Conservation (phyloP, 2,329 filamentous ascomycete species). For the Verticillium klebahnii region DNA sequence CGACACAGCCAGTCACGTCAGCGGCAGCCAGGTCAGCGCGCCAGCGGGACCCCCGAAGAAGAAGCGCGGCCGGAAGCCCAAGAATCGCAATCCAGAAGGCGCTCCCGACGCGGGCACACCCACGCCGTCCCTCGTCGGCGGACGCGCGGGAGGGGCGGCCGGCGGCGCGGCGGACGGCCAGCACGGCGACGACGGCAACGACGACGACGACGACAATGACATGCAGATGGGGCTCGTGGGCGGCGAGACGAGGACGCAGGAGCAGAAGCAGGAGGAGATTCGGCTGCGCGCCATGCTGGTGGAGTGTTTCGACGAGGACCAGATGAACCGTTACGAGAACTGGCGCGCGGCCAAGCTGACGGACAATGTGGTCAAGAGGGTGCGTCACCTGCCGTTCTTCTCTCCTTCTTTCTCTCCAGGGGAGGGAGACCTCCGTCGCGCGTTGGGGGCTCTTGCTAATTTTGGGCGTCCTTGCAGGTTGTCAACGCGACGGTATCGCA, state of each 20-base stretch:
- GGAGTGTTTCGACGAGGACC: constrained; percentile 59
- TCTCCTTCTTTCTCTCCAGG: not conserved
- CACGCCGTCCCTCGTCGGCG: constrained; percentile 35
- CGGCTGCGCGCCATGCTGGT: constrained; percentile 56
- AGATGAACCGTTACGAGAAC: constrained; percentile 65
- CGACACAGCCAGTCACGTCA: constrained; percentile 55
- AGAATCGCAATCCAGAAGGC: constrained; percentile 42
- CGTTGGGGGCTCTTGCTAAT: too few relatives aligned
- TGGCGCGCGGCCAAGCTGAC: constrained; percentile 67
- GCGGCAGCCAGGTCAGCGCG: constrained; percentile 54
- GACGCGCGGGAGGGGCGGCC: constrained; percentile 37
- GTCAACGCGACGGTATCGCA: constrained; percentile 79
- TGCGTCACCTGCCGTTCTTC: constrained; percentile 27
- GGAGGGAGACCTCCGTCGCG: too few relatives aligned
- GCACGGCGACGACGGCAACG: constrained; percentile 49
- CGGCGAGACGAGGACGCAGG: constrained; percentile 57
- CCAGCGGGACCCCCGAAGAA: constrained; percentile 42
- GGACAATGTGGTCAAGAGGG: constrained; percentile 64
- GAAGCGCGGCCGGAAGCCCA: constrained; percentile 59
- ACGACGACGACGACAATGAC: constrained; percentile 46
- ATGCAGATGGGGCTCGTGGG: constrained; percentile 51
- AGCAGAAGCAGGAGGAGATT: constrained; percentile 62
- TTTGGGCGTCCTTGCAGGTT: constrained; percentile 37
- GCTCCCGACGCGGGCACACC: constrained; percentile 35
- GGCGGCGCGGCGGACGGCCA: constrained; percentile 35